Evolutionary conservation across 2,329 filamentous ascomycete species (phyloP).

Genomic region (Trichoderma gracile): DNA sequence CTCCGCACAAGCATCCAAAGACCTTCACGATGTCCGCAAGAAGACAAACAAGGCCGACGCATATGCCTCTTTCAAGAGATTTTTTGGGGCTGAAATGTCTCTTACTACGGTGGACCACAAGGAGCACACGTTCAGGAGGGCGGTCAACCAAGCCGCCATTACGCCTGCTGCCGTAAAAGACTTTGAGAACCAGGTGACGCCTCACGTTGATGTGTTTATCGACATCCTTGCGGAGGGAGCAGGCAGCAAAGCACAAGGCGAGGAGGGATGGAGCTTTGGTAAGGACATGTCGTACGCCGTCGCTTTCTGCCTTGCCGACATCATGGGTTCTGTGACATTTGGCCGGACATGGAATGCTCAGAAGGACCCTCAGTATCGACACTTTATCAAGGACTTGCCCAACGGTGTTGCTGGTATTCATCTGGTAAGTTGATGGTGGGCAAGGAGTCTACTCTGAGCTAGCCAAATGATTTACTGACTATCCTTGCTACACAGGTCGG

Average conservation of each 20-base stretch:
- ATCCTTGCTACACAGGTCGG: slow-evolving; percentile 13
- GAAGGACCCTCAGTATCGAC: slow-evolving; percentile 20
- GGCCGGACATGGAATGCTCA: slow-evolving; percentile 27
- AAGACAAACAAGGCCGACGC: slow-evolving; percentile 24
- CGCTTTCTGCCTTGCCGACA: slow-evolving; percentile 27
- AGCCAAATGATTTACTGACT: not conserved
- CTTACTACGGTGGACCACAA: slow-evolving; percentile 26
- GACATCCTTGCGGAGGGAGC: slow-evolving; percentile 16
- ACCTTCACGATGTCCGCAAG: slow-evolving; percentile 22
- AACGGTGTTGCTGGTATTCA: slow-evolving; percentile 27
- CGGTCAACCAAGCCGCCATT: slow-evolving; percentile 26
- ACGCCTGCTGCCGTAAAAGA: slow-evolving; percentile 25
- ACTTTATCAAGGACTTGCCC: slow-evolving; percentile 25
- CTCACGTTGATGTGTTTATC: slow-evolving; percentile 25
- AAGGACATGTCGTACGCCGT: slow-evolving; percentile 25
- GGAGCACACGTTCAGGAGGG: slow-evolving; percentile 25
- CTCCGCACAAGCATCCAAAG: slow-evolving; percentile 20
- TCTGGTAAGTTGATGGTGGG: slow-evolving; percentile 1
- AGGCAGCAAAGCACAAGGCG: slow-evolving; percentile 11
- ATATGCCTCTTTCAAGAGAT: slow-evolving; percentile 25
- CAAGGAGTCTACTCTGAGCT: not conserved
- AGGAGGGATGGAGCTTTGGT: slow-evolving; percentile 23
- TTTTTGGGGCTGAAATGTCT: slow-evolving; percentile 28
- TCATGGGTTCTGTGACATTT: slow-evolving; percentile 28
- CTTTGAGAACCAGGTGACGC: slow-evolving; percentile 24